A percentile compares a stretch with the other conserved stretches of the same genome.
Conservation (phyloP, 257 asterid species). For the Solanum habrochaites region DNA sequence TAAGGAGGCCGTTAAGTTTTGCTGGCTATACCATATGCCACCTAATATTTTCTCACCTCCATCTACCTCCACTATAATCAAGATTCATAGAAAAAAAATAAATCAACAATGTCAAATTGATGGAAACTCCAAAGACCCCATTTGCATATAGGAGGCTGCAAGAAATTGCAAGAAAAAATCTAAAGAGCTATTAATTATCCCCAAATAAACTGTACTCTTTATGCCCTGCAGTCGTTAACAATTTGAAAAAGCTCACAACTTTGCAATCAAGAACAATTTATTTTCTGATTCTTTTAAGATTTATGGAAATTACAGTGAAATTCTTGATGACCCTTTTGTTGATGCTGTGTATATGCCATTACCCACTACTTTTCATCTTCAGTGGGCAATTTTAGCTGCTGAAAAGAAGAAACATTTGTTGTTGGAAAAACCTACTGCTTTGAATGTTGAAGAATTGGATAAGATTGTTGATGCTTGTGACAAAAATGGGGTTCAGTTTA, state of each 20-base stretch:
- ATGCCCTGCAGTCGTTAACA: slow-evolving; percentile 70
- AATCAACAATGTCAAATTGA: slow-evolving; percentile 17
- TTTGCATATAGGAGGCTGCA: slow-evolving; percentile 81
- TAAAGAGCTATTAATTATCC: slow-evolving; percentile 51
- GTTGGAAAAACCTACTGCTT: slow-evolving; percentile 72
- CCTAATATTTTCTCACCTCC: not conserved
- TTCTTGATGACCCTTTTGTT: slow-evolving; percentile 55
- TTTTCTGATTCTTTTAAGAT: slow-evolving; percentile 28
- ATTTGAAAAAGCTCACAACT: slow-evolving; percentile 43
- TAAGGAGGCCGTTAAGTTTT: not conserved
- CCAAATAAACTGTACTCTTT: slow-evolving; percentile 44
- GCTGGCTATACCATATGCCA: not conserved
- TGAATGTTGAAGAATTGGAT: slow-evolving; percentile 40
- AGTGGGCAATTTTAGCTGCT: slow-evolving; percentile 73
- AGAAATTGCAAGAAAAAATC: slow-evolving; percentile 60
- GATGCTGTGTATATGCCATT: slow-evolving; percentile 80
- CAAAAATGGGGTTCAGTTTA: slow-evolving; percentile 58
- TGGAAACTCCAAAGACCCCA: slow-evolving; percentile 18
- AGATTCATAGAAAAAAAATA: not conserved
- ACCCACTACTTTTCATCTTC: slow-evolving; percentile 55
- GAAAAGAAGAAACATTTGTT: slow-evolving; percentile 56
- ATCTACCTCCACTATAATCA: not conserved
- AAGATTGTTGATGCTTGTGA: slow-evolving; percentile 42
- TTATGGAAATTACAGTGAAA: slow-evolving; percentile 43
- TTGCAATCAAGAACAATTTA: slow-evolving; percentile 35